Evolutionary conservation across 345 rosid species (phyloP).

Genomic region (Rubroshorea leprosula): DNA sequence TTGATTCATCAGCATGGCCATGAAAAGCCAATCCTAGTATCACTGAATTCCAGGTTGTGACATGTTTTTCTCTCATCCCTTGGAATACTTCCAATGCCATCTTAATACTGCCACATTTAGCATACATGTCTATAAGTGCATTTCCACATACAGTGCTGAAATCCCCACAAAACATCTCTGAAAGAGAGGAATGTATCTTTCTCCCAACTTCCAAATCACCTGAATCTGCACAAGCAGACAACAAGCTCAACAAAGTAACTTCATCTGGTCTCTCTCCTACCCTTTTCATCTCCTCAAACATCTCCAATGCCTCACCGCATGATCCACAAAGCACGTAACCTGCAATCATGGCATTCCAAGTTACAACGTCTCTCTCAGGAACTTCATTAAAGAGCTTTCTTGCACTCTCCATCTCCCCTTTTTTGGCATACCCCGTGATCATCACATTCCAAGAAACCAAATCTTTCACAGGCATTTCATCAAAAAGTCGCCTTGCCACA

Average conservation of each 20-base stretch:
- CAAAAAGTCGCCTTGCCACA: constrained; percentile 44
- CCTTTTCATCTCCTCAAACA: constrained; percentile 68
- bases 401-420: constrained; percentile 50
- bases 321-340: constrained; percentile 48
- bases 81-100: constrained; percentile 48
- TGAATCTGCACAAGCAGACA: constrained; percentile 56
- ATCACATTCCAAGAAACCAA: constrained; percentile 84
- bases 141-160: constrained; percentile 41
- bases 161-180: constrained; percentile 27
- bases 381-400: constrained; percentile 52
- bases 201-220: constrained; percentile 57
- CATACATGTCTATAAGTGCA: constrained; percentile 65
- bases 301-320: constrained; percentile 34
- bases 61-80: constrained; percentile 46
- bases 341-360: constrained; percentile 71
- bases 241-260: constrained; percentile 56
- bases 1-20: constrained; percentile 48
- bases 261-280: constrained; percentile 57
- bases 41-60: constrained; percentile 61
- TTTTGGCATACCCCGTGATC: constrained; percentile 55
- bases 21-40: constrained; percentile 64
- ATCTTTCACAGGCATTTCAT: constrained; percentile 63
- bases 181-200: constrained; percentile 39
- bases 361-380: constrained; percentile 55
- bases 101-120: constrained; percentile 59